Percentiles rank a stretch among this genome's conserved stretches.
Evolutionary conservation across 306 rosid genomes (phyloP).

Genomic region (Vigna reflexopilosa): DNA sequence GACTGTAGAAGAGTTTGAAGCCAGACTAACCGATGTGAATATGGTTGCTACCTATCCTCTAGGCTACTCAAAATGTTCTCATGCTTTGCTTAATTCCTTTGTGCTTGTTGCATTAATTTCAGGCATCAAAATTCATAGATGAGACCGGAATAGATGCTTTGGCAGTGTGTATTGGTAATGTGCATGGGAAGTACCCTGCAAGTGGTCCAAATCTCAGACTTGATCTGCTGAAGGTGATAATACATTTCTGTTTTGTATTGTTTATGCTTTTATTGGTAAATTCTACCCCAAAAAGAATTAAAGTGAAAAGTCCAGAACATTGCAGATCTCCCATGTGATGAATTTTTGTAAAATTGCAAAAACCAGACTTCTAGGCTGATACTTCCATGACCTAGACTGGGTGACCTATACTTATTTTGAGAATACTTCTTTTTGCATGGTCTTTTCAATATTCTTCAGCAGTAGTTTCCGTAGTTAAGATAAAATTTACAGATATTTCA

Average conservation of each 20-base stretch:
- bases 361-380: background rate
- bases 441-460: background rate
- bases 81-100: slow-evolving; percentile 33
- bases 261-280: background rate
- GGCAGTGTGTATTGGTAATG: slow-evolving; percentile 97
- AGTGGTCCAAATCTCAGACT: slow-evolving; percentile 90
- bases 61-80: slow-evolving; percentile 14
- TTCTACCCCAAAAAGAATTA: background rate
- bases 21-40: slow-evolving; percentile 78
- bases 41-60: slow-evolving; percentile 60
- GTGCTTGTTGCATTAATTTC: slow-evolving; percentile 46
- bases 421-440: background rate
- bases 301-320: background rate
- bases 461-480: background rate
- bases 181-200: slow-evolving; percentile 92
- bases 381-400: background rate
- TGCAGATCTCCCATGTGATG: background rate
- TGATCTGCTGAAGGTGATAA: slow-evolving; percentile 88
- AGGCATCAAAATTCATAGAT: slow-evolving; percentile 90
- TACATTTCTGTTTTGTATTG: slow-evolving; percentile 21
- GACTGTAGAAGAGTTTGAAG: slow-evolving; percentile 93
- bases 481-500: background rate
- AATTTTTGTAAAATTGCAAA: background rate
- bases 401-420: background rate
- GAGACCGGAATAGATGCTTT: slow-evolving; percentile 95